Percentiles rank a stretch among this genome's conserved stretches.
These are phyloP conservation scores for Schwanniomyces vanrijiae DNA, from an alignment of 805 yeast species.

Conservation along the genomic window DNA sequence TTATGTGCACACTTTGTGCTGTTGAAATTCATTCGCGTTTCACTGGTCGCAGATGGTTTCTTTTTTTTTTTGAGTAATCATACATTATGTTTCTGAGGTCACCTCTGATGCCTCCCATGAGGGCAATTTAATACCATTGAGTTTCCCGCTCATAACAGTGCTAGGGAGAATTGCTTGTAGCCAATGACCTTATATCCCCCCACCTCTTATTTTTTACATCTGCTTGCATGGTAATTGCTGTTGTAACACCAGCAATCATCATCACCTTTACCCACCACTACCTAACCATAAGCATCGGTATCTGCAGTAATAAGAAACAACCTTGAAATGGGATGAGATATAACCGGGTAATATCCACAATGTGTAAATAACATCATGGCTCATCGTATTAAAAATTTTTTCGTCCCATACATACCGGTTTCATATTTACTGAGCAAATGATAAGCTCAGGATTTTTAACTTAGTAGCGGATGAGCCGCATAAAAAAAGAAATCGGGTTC, in stretches of 20 bases:
- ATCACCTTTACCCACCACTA: too few species aligned
- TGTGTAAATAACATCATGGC: not conserved
- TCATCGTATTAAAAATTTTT: not conserved
- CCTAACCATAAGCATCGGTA: too few species aligned
- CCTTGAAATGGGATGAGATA: not conserved
- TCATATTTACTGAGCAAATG: not conserved
- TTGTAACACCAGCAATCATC: not conserved
- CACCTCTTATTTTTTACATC: too few species aligned
- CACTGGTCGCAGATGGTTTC: too few species aligned
- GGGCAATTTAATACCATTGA: not conserved
- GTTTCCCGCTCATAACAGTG: not conserved
- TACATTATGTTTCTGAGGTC: too few species aligned
- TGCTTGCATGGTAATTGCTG: too few species aligned
- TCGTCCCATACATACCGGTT: not conserved
- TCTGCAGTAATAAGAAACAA: too few species aligned
- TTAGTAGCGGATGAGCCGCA: conserved; percentile 5
- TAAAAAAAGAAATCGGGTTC: conserved; percentile 3
- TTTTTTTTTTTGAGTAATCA: too few species aligned
- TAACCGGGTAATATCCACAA: not conserved
- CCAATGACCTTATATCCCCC: too few species aligned
- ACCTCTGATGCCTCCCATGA: too few species aligned
- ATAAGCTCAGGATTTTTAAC: not conserved
- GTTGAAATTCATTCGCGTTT: too few species aligned
- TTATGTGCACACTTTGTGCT: too few species aligned
- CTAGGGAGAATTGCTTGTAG: not conserved